Conservation (phyloP, 2,329 filamentous ascomycete species). For the Herpotrichia juniperi region DNA sequence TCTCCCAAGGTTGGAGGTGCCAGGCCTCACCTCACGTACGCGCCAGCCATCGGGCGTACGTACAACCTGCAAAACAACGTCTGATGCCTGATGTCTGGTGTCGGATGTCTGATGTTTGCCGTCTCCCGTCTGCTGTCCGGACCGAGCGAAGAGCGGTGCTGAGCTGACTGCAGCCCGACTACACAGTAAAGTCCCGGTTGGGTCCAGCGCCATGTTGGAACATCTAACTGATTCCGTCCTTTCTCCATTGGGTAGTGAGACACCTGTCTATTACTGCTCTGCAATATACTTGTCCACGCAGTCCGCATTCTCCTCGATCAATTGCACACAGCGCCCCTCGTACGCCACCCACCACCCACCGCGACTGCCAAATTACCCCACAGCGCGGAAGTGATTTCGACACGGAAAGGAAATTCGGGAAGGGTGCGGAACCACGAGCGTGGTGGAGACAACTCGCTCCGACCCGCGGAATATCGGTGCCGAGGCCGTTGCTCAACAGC, state of each 20-base stretch:
- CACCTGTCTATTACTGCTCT: background rate
- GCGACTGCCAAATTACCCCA: slow-evolving; percentile 3
- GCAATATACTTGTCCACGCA: too few relatives aligned
- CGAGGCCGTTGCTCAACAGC: background rate
- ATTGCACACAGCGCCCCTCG: too few relatives aligned
- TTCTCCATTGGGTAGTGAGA: background rate
- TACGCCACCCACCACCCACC: background rate
- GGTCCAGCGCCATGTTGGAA: background rate
- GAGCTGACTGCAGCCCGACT: slow-evolving; percentile 3
- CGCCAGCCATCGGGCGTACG: too few relatives aligned
- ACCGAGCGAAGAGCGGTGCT: background rate
- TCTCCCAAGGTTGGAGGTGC: too few relatives aligned
- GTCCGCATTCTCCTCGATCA: too few relatives aligned
- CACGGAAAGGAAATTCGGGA: background rate
- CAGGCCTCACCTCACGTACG: too few relatives aligned
- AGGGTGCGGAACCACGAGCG: background rate
- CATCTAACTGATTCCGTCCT: too few relatives aligned
- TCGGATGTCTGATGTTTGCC: too few relatives aligned
- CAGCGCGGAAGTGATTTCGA: background rate
- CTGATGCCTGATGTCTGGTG: too few relatives aligned
- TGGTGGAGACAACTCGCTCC: background rate
- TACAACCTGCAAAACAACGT: too few relatives aligned
- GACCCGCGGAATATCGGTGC: background rate
- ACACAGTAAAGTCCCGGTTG: slow-evolving; percentile 2
- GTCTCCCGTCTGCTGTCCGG: background rate